phyloP scores from a whole-genome alignment of 352 stramenopile species.

The Phytophthora sansomeana region DNA sequence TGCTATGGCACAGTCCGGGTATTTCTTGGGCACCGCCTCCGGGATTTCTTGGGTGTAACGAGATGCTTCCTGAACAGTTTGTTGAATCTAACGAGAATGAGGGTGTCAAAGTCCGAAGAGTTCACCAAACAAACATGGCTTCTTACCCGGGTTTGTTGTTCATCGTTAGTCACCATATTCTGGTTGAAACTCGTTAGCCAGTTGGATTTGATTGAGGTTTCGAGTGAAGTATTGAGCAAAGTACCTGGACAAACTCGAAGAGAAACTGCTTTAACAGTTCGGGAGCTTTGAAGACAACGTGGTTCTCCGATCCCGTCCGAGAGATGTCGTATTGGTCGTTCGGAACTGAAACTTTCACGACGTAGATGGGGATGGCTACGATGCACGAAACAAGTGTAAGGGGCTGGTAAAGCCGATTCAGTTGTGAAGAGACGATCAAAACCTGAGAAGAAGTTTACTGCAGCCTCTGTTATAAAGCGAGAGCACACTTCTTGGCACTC shows the following conservation, averaged over 20 bases:
- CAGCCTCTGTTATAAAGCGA: constrained; percentile 50
- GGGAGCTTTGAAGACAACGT: constrained; percentile 47
- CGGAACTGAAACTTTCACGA: constrained; percentile 65
- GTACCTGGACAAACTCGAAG: constrained; percentile 56
- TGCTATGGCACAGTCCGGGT: not conserved
- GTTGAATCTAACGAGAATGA: constrained; percentile 4
- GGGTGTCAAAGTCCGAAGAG: not conserved
- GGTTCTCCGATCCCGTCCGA: constrained; percentile 30
- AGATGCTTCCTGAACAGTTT: not conserved
- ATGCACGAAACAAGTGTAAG: not conserved
- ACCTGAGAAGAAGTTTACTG: constrained; percentile 46
- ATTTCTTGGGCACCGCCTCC: not conserved
- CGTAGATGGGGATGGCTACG: constrained; percentile 77
- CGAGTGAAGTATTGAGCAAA: no score
- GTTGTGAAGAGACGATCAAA: not conserved
- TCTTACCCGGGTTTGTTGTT: constrained; percentile 23
- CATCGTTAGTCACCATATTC: constrained; percentile 17
- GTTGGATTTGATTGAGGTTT: not conserved
- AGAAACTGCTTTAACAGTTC: constrained; percentile 50
- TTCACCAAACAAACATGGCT: not conserved
- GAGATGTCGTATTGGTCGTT: constrained; percentile 45
- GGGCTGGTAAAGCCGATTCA: not conserved
- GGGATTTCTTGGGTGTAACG: not conserved
- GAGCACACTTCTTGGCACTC: constrained; percentile 64
- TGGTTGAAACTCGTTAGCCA: constrained; percentile 9